phyloP scores from a whole-genome alignment of 352 stramenopile species.

The Thraustotheca clavata region DNA sequence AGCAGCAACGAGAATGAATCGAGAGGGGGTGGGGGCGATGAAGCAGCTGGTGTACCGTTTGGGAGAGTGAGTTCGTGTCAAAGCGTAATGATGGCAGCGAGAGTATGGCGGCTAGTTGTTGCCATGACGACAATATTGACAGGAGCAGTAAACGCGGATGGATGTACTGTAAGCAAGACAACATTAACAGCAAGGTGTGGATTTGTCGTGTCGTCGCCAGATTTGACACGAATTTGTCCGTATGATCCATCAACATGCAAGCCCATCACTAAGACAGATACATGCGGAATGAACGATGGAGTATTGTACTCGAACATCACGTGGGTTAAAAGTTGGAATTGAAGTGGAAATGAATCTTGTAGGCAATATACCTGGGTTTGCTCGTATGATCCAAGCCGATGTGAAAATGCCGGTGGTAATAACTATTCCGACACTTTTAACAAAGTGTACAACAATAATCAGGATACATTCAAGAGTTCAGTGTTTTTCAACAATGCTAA shows the following conservation, averaged over 20 bases:
- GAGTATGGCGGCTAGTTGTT: too few species aligned
- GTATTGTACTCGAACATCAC: neutral
- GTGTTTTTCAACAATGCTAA: neutral
- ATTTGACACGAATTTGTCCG: neutral
- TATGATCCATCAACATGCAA: conserved; percentile 10
- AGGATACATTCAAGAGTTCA: neutral
- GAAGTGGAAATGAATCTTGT: neutral
- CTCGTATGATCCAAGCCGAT: conserved; percentile 3
- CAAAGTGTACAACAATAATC: conserved; percentile 2
- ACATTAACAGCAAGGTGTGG: conserved; percentile 8
- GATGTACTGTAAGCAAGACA: neutral
- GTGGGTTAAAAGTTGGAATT: neutral
- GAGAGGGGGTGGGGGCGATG: too few species aligned
- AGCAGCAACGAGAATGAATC: too few species aligned
- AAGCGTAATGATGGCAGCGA: too few species aligned
- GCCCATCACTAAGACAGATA: conserved; percentile 3
- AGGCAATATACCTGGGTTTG: neutral
- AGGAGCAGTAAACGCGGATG: too few species aligned
- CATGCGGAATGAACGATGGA: neutral
- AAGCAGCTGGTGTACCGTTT: too few species aligned
- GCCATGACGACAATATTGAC: too few species aligned
- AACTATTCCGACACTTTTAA: neutral
- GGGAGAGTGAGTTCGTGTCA: too few species aligned
- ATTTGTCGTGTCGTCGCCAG: neutral
- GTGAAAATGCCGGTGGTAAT: neutral